A percentile compares a stretch with the other conserved stretches of the same genome.
Evolutionary conservation across 192 early-diverging fungal genomes (phyloP).

Genomic region (Linnemannia schmuckeri): DNA sequence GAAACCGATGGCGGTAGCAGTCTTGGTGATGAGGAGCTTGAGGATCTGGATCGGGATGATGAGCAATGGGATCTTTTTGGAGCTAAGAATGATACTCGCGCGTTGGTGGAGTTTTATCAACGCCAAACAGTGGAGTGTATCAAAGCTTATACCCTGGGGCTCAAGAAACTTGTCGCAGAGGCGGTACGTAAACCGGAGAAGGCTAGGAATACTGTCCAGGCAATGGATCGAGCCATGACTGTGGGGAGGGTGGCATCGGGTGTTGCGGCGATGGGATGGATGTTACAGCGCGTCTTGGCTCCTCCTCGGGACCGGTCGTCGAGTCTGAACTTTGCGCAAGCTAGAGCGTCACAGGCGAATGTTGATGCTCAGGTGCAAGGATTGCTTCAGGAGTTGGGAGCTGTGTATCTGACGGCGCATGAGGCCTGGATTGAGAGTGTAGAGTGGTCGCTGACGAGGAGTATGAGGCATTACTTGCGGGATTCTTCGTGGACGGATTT

Average conservation of each 20-base stretch:
- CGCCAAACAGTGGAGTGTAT: constrained; percentile 26
- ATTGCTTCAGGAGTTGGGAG: constrained; percentile 42
- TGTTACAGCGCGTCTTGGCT: constrained; percentile 17
- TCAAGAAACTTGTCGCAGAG: constrained; percentile 33
- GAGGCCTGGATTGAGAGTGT: constrained; percentile 57
- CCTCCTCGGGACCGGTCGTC: constrained; percentile 8
- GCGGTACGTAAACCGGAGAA: constrained; percentile 48
- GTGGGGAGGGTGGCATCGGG: constrained; percentile 33
- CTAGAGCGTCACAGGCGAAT: constrained; percentile 16
- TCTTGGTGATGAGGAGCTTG: background rate
- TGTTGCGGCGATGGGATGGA: constrained; percentile 18
- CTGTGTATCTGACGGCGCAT: constrained; percentile 59
- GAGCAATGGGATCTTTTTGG: constrained; percentile 32
- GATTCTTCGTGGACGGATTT: constrained; percentile 58
- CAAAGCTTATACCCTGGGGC: constrained; percentile 28
- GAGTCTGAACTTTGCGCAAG: constrained; percentile 29
- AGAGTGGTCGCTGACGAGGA: constrained; percentile 24
- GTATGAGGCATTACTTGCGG: constrained; percentile 37
- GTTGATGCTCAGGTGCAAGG: constrained; percentile 53
- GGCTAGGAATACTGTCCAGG: constrained; percentile 35
- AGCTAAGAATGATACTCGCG: constrained; percentile 15
- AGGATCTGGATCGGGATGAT: constrained; percentile 14
- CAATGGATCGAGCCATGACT: constrained; percentile 47
- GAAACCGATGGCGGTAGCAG: background rate
- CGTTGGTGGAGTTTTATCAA: constrained; percentile 38